These are phyloP conservation scores for Pleurotus sapidus DNA, from an alignment of 768 basidiomycete species.

Conservation along the genomic window DNA sequence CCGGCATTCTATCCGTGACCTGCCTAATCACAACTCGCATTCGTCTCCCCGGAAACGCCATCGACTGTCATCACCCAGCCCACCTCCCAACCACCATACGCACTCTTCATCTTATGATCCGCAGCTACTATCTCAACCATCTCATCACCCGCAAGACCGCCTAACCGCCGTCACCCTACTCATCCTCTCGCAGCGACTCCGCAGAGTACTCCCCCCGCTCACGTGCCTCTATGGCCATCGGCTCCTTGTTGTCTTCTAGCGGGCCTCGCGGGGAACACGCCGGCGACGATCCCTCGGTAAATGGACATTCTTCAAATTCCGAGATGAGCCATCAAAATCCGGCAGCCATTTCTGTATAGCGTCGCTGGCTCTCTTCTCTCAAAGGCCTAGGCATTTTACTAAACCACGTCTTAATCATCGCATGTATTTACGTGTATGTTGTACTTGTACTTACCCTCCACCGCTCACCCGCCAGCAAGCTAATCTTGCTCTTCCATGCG, in stretches of 20 bases:
- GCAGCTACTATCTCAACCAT: conserved; percentile 34
- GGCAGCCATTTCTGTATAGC: background rate
- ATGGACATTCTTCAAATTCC: background rate
- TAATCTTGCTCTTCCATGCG: background rate
- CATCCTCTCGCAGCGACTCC: conserved; percentile 66
- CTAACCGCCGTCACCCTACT: conserved; percentile 72
- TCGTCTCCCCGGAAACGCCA: conserved; percentile 60
- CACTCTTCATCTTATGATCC: conserved; percentile 27
- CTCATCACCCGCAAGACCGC: conserved; percentile 35
- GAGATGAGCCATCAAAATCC: background rate
- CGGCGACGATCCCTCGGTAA: conserved; percentile 25
- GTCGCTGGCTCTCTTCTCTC: background rate
- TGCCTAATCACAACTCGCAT: conserved; percentile 21
- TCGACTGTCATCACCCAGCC: conserved; percentile 58
- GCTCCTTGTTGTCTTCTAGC: conserved; percentile 56
- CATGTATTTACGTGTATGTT: conserved; percentile 6
- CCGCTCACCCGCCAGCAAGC: background rate
- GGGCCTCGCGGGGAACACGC: conserved; percentile 34
- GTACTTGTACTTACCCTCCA: background rate
- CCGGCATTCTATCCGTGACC: conserved; percentile 31
- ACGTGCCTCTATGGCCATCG: conserved; percentile 77
- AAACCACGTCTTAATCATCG: background rate
- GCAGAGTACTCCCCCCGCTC: conserved; percentile 71
- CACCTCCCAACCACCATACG: conserved; percentile 19
- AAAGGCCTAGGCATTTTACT: background rate